These are phyloP conservation scores for Exophiala sideris DNA, from an alignment of 2,329 filamentous ascomycete genomes.

Conservation along the genomic window DNA sequence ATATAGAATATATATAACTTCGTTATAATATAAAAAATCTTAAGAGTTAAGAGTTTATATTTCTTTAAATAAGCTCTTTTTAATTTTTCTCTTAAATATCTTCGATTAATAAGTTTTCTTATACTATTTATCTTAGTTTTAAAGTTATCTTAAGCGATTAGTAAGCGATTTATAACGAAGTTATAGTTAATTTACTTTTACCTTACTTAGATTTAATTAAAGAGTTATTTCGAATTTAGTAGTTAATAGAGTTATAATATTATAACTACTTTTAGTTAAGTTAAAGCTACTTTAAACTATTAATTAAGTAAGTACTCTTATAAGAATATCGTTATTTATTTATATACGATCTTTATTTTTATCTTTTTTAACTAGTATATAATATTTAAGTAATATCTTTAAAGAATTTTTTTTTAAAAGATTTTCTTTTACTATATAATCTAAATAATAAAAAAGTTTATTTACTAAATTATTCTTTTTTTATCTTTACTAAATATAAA, in stretches of 20 bases:
- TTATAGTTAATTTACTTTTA: no score
- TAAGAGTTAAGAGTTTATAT: slow-evolving; percentile 4
- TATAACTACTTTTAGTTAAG: slow-evolving; percentile 1
- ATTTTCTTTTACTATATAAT: not conserved
- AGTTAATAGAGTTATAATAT: not conserved
- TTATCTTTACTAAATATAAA: no score
- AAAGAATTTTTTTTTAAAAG: not conserved
- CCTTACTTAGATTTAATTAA: not conserved
- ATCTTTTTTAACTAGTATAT: no score
- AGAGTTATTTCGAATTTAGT: not conserved
- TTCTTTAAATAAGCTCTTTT: not conserved
- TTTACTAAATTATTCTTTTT: no score
- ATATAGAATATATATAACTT: slow-evolving; percentile 3
- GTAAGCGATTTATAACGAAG: no score
- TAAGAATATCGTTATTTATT: not conserved
- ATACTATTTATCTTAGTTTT: not conserved
- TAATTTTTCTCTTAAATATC: not conserved
- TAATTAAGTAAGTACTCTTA: not conserved
- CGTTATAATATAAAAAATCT: not conserved
- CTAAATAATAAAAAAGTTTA: slow-evolving; percentile 1
- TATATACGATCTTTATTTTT: not conserved
- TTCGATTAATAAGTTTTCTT: not conserved
- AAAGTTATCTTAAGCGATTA: not conserved
- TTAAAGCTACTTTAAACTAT: not conserved
- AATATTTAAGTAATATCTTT: no score